phyloP scores from a whole-genome alignment of 2,329 filamentous ascomycete species.

The Acrocalymma vagum region DNA sequence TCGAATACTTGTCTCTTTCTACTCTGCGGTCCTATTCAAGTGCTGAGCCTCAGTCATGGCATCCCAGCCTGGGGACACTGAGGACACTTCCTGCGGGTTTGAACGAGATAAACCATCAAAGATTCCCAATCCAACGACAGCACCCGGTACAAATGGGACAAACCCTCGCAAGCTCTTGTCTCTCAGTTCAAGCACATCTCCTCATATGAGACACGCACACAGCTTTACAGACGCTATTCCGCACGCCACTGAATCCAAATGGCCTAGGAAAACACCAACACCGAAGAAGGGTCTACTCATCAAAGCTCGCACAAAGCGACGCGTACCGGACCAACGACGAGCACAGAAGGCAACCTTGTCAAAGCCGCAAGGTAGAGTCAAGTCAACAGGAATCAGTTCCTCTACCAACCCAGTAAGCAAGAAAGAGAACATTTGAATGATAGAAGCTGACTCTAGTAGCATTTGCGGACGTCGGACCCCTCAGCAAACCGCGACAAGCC shows the following conservation, averaged over 20 bases:
- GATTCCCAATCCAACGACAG: slow-evolving; percentile 14
- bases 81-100: slow-evolving; percentile 14
- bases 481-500: slow-evolving; percentile 39
- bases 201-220: slow-evolving; percentile 16
- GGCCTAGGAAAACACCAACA: too few species aligned
- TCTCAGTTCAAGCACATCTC: slow-evolving; percentile 19
- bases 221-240: too few species aligned
- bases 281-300: too few species aligned
- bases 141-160: slow-evolving; percentile 1
- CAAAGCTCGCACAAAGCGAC: slow-evolving; percentile 3
- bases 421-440: too few species aligned
- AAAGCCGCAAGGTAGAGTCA: slow-evolving; percentile 1
- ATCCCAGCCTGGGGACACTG: slow-evolving; percentile 15
- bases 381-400: neutral
- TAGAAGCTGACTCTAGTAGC: slow-evolving; percentile 16
- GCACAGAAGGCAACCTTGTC: slow-evolving; percentile 8
- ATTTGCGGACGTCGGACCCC: slow-evolving; percentile 4
- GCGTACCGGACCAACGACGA: neutral
- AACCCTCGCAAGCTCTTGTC: slow-evolving; percentile 15
- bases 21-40: too few species aligned
- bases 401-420: slow-evolving; percentile 9
- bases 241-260: too few species aligned
- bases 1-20: too few species aligned
- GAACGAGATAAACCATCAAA: slow-evolving; percentile 13
- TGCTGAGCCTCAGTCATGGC: slow-evolving; percentile 15